A percentile compares a stretch with the other conserved stretches of the same genome.
Evolutionary conservation across 352 stramenopile genomes (phyloP).

Genomic region (Phytophthora ohioensis): DNA sequence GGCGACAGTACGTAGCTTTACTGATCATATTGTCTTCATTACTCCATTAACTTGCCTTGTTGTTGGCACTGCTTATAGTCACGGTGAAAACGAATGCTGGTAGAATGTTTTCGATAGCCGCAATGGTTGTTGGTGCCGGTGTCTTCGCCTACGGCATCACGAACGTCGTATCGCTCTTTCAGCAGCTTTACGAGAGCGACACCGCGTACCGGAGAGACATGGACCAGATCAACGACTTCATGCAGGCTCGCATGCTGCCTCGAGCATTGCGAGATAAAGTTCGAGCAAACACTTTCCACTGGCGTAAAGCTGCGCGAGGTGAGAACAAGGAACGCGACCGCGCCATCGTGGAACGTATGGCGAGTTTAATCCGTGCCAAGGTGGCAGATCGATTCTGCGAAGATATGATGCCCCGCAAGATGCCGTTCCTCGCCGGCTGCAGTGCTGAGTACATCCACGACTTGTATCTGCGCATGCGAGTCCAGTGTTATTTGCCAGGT

Average conservation of each 20-base stretch:
- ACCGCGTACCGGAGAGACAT: slow-evolving; percentile 75
- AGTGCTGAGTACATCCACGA: slow-evolving; percentile 85
- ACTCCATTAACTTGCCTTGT: slow-evolving; percentile 7
- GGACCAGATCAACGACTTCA: slow-evolving; percentile 82
- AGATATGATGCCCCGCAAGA: slow-evolving; percentile 72
- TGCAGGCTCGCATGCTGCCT: slow-evolving; percentile 67
- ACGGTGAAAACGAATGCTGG: slow-evolving; percentile 74
- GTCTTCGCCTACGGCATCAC: slow-evolving; percentile 90
- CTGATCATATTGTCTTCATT: neutral
- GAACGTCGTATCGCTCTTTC: slow-evolving; percentile 80
- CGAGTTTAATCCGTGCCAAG: slow-evolving; percentile 72
- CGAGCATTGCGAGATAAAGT: slow-evolving; percentile 80
- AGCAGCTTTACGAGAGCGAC: slow-evolving; percentile 79
- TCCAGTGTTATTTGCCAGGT: slow-evolving; percentile 75
- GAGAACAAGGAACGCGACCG: slow-evolving; percentile 76
- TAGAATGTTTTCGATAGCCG: slow-evolving; percentile 71
- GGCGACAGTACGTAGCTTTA: slow-evolving; percentile 63
- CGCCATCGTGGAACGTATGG: slow-evolving; percentile 76
- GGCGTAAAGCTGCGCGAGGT: slow-evolving; percentile 68
- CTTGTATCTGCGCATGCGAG: slow-evolving; percentile 77
- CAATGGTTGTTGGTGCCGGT: slow-evolving; percentile 79
- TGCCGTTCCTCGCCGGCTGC: slow-evolving; percentile 78
- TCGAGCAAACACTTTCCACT: slow-evolving; percentile 82
- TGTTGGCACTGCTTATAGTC: slow-evolving; percentile 40
- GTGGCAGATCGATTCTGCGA: slow-evolving; percentile 79